Conservation (phyloP, 2,329 filamentous ascomycete genomes). For the Calonectria ilicicola region DNA sequence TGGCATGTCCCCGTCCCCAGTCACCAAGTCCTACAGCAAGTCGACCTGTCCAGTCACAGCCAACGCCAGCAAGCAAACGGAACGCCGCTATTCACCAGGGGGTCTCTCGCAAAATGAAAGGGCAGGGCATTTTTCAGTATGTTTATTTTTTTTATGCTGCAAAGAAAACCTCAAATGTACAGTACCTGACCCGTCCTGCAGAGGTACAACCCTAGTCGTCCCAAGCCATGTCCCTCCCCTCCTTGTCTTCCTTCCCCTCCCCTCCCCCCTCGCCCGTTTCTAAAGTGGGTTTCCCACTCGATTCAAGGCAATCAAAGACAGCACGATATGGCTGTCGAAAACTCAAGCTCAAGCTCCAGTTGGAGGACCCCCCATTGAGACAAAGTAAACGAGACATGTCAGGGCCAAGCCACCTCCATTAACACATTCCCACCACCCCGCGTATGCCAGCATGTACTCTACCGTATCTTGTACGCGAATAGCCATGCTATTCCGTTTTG, state of each 20-base stretch:
- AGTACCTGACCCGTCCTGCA: slow-evolving; percentile 12
- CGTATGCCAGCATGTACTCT: background rate
- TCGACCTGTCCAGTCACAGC: slow-evolving; percentile 7
- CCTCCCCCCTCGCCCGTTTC: background rate
- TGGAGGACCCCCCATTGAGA: background rate
- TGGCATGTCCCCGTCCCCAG: slow-evolving; percentile 21
- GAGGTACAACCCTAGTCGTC: slow-evolving; percentile 8
- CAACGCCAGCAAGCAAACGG: slow-evolving; percentile 1
- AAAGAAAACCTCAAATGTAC: slow-evolving; percentile 5
- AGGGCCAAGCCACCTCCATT: slow-evolving; percentile 17
- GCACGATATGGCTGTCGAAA: slow-evolving; percentile 8
- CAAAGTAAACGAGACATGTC: slow-evolving; percentile 15
- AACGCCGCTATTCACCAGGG: slow-evolving; percentile 15
- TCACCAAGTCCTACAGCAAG: background rate
- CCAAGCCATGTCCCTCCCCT: background rate
- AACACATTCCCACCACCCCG: slow-evolving; percentile 14
- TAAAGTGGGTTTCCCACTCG: slow-evolving; percentile 6
- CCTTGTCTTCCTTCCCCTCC: too few relatives aligned
- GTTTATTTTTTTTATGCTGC: background rate
- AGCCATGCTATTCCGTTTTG: background rate
- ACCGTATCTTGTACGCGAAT: background rate
- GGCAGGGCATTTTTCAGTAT: background rate
- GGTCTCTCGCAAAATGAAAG: slow-evolving; percentile 18
- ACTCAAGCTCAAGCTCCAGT: slow-evolving; percentile 14
- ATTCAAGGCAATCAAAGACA: slow-evolving; percentile 17